Evolutionary conservation across 495 filamentous ascomycete species (phyloP), one percentile per base, ranked within the genome.

Genomic region (Viridothelium virens): DNA sequence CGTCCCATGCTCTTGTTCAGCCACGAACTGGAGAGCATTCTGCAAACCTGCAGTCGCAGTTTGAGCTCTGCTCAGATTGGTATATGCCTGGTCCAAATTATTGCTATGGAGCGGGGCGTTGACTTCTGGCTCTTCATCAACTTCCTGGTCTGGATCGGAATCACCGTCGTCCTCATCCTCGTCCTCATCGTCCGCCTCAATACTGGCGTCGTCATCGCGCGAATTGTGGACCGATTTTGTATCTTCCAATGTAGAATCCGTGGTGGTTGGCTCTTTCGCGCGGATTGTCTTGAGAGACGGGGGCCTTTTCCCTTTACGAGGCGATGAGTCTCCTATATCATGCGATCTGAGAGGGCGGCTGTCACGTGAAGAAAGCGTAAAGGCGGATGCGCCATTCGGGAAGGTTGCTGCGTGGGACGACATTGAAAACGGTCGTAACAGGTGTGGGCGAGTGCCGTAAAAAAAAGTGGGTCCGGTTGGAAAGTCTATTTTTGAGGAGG

Each of bases 321-420:
- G 53, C 5, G 31, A 59, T 36, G 53, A 36, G 31, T 33, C 36
- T 59, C 18, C 53, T 14, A 59, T 6, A 59, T 59, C 53, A 36
- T 59, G 53, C 31, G 53, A 59, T 33, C 53, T 18, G 31, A 59
- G 53, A 59, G 53, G 53, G 18, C 53, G 53, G 14, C 53, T 59
- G 5, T 59, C 31, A 14, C 7, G 14, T 5, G 53, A 16, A 5
- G 48, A 7, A 7, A 34, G 11, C 11, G 53, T 18, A 33, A 59
- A 9, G 53, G 53, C 53, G 7, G 53, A 18, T 33, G 53, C 53
- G 53, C 53, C 31, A 31, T 59, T 7, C 25, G 53, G 18, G 36
- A 7, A 3, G 14, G 31, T 7, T 7, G 53, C 7, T 14, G 31
- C 5, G 4, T 11, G n/a, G 31, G 11, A 6, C 53, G 53, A 36